Evolutionary conservation across 352 stramenopile species (phyloP), one percentile per base, ranked within the genome.

Genomic region (Albugo candida): DNA sequence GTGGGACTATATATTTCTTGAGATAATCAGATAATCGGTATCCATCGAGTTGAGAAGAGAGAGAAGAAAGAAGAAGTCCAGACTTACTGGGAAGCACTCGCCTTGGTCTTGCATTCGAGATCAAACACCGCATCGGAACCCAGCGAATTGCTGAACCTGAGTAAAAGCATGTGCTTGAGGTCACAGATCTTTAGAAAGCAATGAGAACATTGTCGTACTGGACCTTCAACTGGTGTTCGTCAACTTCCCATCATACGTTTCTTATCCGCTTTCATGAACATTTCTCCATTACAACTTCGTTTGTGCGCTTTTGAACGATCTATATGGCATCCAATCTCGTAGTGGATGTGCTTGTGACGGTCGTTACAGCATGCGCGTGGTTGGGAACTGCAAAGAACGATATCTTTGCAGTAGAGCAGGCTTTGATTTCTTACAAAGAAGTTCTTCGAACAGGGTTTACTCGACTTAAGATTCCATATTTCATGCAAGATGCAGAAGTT

Each of bases 241-340:
- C 43, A 77, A 20, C 55, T 95, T 35, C 81, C 81, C 0, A 84
- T 94, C 17, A 77, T 94, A 92, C 82, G 2, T 94, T 95, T 47
- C 55, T 95, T 14, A 80, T 95, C 47, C 63, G 65, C n/a, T 77
- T 53, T 20, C 70, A 70, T 2, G 48, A 55, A 11, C 45, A 65
- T 27, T 89, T 58, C 58, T 97, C 13, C 89, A 97, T 55, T 96
- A 86, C 58, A 95, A 96, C 47, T 97, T 93, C 53, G 86, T 96
- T 10, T 93, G 70, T 45, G 78, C 83, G 36, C 59, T 97, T 20
- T 62, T 97, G 1, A 96, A 95, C 53, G 91, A 97, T 65, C 52
- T 97, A 2, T 97, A 96, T 63, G 91, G 91, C 14, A 89, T 97
- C 40, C 88, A 97, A 70, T 54, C 61, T n/a, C 60, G 91, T 27